Evolutionary conservation across 2,329 filamentous ascomycete species (phyloP).

Genomic region (Nemania diffusa): DNA sequence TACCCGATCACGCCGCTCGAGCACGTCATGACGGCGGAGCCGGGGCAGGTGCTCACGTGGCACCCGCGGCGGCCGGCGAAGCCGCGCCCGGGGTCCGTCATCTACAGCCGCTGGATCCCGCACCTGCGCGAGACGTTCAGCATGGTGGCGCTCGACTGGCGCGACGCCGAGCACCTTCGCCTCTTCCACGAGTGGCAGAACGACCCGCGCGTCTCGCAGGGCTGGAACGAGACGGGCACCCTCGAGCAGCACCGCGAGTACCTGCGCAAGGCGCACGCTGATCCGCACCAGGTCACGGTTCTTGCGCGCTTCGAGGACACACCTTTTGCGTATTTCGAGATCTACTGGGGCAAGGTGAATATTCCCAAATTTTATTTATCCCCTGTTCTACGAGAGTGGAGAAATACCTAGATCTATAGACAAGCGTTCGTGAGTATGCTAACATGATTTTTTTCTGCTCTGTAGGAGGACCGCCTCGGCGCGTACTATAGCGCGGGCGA

Average conservation of each 20-base stretch:
- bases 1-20: conserved; percentile 62
- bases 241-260: conserved; percentile 80
- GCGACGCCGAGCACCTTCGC: conserved; percentile 69
- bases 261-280: conserved; percentile 72
- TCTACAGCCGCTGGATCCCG: conserved; percentile 83
- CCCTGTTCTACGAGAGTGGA: background rate
- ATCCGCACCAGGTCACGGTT: conserved; percentile 76
- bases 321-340: conserved; percentile 80
- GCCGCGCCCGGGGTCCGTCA: conserved; percentile 73
- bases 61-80: conserved; percentile 79
- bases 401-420: no score
- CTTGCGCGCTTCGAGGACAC: conserved; percentile 77
- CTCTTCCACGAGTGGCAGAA: conserved; percentile 87
- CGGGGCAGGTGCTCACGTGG: conserved; percentile 54
- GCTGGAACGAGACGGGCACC: conserved; percentile 83
- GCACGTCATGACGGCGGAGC: conserved; percentile 56
- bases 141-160: conserved; percentile 77
- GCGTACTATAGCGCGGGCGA: conserved; percentile 66
- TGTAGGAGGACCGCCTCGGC: conserved; percentile 65
- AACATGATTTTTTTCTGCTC: background rate
- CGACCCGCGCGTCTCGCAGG: conserved; percentile 80
- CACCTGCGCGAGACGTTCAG: conserved; percentile 81
- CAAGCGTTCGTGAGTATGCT: background rate
- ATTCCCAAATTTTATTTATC: background rate
- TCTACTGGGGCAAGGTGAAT: conserved; percentile 76